Conservation (phyloP, 768 basidiomycete species). For the Kwoniella sp. region DNA sequence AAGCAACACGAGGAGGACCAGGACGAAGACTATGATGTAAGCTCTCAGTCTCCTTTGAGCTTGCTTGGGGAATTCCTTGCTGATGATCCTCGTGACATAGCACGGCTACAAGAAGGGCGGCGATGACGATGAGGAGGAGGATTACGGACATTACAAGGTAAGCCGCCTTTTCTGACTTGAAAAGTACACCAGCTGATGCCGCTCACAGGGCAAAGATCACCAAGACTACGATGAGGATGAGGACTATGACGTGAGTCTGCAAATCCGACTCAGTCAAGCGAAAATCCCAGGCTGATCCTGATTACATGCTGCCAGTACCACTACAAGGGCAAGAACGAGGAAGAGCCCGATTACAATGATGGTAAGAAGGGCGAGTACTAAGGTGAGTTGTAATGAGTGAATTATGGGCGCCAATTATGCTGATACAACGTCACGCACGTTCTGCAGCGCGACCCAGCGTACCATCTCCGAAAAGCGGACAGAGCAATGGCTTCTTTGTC, state of each 20-base stretch:
- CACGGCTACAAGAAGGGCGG: constrained; percentile 1
- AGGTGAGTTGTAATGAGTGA: neutral
- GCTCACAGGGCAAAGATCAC: constrained; percentile 5
- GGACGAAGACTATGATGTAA: neutral
- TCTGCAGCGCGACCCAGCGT: neutral
- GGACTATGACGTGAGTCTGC: neutral
- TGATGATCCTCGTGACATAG: neutral
- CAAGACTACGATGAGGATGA: constrained; percentile 3
- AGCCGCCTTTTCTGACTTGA: neutral
- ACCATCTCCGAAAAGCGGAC: neutral
- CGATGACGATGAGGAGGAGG: constrained; percentile 2
- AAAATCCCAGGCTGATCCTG: neutral
- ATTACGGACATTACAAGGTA: neutral
- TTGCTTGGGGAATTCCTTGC: neutral
- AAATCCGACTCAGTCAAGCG: too few species aligned
- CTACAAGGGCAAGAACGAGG: neutral
- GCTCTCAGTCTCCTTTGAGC: neutral
- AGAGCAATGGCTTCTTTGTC: neutral
- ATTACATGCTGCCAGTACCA: neutral
- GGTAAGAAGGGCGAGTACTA: neutral
- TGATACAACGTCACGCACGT: too few species aligned
- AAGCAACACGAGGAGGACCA: neutral
- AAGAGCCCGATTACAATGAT: constrained; percentile 3
- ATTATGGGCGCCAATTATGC: too few species aligned
- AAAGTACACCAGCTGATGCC: neutral